These are phyloP conservation scores for Leccinum olivaceoglutinosum DNA, from an alignment of 1,284 basidiomycete species.

Conservation along the genomic window DNA sequence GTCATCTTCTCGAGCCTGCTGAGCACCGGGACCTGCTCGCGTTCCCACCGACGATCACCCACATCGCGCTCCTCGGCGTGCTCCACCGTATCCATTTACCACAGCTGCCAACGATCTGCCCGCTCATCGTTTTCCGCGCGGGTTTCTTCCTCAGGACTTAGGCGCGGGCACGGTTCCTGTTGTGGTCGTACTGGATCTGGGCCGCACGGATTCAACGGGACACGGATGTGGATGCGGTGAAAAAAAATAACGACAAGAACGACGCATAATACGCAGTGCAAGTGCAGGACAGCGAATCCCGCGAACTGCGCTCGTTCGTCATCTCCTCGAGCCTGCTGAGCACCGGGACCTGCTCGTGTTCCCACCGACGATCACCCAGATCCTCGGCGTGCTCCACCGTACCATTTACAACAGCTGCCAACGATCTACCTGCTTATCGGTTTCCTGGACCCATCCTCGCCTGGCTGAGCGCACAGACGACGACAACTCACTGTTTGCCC, in stretches of 20 bases:
- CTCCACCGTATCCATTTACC: constrained; percentile 42
- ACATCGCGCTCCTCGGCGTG: constrained; percentile 49
- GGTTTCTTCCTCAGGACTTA: too few species aligned
- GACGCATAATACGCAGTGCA: constrained; percentile 22
- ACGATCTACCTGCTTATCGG: constrained; percentile 52
- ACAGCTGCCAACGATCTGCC: constrained; percentile 52
- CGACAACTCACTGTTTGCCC: too few species aligned
- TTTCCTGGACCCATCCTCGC: constrained; percentile 56
- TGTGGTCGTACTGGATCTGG: too few species aligned
- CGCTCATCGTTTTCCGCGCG: constrained; percentile 41
- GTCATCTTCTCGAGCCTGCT: constrained; percentile 34
- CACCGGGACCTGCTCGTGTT: constrained; percentile 39
- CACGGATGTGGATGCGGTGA: neutral
- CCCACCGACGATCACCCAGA: constrained; percentile 52
- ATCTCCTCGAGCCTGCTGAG: constrained; percentile 33
- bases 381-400: constrained; percentile 41
- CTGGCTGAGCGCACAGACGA: constrained; percentile 44
- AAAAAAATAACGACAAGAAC: neutral
- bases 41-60: constrained; percentile 55
- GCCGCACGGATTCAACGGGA: neutral
- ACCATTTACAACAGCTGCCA: constrained; percentile 50
- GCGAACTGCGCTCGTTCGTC: constrained; percentile 35
- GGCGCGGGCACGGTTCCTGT: too few species aligned
- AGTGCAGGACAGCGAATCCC: constrained; percentile 15
- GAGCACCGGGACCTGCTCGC: constrained; percentile 35